phyloP scores from a whole-genome alignment of 2,329 filamentous ascomycete genomes.

The Pyricularia pennisetigena region DNA sequence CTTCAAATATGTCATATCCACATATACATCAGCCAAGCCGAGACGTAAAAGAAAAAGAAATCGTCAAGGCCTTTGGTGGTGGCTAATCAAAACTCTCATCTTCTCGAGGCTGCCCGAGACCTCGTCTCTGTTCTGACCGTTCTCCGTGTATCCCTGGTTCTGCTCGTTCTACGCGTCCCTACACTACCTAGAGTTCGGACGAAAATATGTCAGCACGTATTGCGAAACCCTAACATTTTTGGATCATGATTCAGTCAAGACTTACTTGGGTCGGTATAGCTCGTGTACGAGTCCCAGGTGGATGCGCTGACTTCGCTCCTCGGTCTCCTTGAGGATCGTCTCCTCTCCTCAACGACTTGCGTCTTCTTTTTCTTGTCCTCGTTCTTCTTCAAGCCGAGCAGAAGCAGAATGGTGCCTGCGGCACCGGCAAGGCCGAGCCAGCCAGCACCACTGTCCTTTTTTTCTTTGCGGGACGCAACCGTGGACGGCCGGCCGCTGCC shows the following conservation, averaged over 20 bases:
- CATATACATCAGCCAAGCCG: neutral
- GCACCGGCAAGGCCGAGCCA: conserved; percentile 44
- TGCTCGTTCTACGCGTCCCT: conserved; percentile 2
- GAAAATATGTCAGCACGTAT: neutral
- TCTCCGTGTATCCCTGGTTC: conserved; percentile 5
- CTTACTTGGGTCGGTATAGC: conserved; percentile 38
- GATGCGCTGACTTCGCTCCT: conserved; percentile 37
- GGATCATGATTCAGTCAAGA: conserved; percentile 14
- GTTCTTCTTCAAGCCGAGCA: conserved; percentile 39
- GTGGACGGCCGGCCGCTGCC: conserved; percentile 31
- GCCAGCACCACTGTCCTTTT: conserved; percentile 34
- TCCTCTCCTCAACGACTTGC: conserved; percentile 17
- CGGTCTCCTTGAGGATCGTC: conserved; percentile 16
- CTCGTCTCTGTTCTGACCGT: conserved; percentile 2
- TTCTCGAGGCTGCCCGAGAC: neutral
- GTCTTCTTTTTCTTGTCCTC: conserved; percentile 36
- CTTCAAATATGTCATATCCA: neutral
- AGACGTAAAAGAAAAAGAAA: neutral
- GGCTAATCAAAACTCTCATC: neutral
- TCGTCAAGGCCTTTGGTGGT: neutral
- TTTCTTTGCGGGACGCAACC: conserved; percentile 37
- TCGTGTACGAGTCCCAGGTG: conserved; percentile 44
- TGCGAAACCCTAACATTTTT: neutral
- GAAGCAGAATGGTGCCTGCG: conserved; percentile 38
- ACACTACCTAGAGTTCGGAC: conserved; percentile 2